phyloP scores from a whole-genome alignment of 805 yeast genomes.

The Cyberlindnera petersonii region DNA sequence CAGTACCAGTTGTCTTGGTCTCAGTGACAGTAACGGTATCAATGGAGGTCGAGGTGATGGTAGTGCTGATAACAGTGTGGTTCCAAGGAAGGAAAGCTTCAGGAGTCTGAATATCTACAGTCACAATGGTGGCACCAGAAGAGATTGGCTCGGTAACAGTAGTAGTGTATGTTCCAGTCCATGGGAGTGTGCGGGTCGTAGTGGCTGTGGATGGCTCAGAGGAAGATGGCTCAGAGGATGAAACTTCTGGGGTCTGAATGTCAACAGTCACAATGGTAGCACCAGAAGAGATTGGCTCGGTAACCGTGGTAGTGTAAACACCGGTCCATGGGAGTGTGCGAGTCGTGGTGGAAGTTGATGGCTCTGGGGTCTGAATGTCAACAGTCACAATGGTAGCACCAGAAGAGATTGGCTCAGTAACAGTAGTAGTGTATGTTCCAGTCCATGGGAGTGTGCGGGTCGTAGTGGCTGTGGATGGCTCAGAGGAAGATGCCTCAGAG shows the following conservation, averaged over 20 bases:
- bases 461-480: too few species aligned
- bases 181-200: not conserved
- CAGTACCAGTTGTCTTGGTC: too few species aligned
- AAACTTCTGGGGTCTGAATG: not conserved
- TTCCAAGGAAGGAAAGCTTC: not conserved
- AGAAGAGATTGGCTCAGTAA: slow-evolving; percentile 12
- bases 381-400: slow-evolving; percentile 12
- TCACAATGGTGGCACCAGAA: slow-evolving; percentile 10
- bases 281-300: slow-evolving; percentile 1
- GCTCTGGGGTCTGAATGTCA: slow-evolving; percentile 6
- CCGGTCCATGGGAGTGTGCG: slow-evolving; percentile 1
- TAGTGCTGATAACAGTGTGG: not conserved
- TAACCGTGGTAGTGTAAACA: slow-evolving; percentile 1
- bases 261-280: not conserved
- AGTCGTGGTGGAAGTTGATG: not conserved
- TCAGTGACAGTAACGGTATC: not conserved
- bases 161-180: slow-evolving; percentile 9
- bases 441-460: slow-evolving; percentile 11
- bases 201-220: not conserved
- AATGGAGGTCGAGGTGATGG: not conserved
- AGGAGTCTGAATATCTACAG: slow-evolving; percentile 10
- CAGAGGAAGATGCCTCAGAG: too few species aligned
- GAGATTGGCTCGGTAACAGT: slow-evolving; percentile 11
- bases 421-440: slow-evolving; percentile 12
- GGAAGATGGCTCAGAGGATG: too few species aligned